Base-by-base conservation (phyloP, 164 flowering plant genomes). In the Sextonia rubra region DNA sequence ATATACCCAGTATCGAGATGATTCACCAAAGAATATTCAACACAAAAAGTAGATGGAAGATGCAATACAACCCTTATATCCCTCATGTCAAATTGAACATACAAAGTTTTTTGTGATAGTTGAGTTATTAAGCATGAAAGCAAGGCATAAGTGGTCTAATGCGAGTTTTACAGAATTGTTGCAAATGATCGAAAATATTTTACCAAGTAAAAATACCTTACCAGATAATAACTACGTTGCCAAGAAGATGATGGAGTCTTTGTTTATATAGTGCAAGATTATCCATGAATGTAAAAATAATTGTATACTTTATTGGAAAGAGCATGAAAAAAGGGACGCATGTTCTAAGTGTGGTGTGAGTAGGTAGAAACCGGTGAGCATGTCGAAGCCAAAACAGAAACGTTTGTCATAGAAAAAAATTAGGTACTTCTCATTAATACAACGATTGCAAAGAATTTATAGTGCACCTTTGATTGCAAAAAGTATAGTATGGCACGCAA, bases 51-150 rank as follows among this genome's bases (percentile, higher is more conserved):
- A 20, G 14, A 25, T 7, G 62, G 61, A 17, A 3, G 24, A 30
- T 69, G 62, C 71, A 1, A 69, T 56, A 12, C 37, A 69, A n/a
- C 62, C 44, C 3, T 25, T 69, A 25, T 69, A 69, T 20, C 61
- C 61, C 26, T 69, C 63, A 2, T 69, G 71, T 69, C 3, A 22
- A 26, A 26, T 2, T 0, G 47, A 49, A 12, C 29, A 55, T 29
- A 52, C 47, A 3, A 52, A 56, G 48, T 48, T 69, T 12, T 69
- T 24, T 11, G 62, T 55, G 23, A 47, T 5, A 47, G 29, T 69
- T n/a, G 29, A 52, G 56, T 55, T 55, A 17, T n/a, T 12, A 1
- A 55, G 60, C 60, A 55, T 17, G 60, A 55, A 55, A 17, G 20
- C 60, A 15, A 55, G 15, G n/a, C 17, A 55, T 55, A 3, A 55